A percentile compares a stretch with the other conserved stretches of the same genome.
These are phyloP conservation scores for Pseudogymnoascus sp. DNA, from an alignment of 2,329 filamentous ascomycete species.

Conservation along the genomic window DNA sequence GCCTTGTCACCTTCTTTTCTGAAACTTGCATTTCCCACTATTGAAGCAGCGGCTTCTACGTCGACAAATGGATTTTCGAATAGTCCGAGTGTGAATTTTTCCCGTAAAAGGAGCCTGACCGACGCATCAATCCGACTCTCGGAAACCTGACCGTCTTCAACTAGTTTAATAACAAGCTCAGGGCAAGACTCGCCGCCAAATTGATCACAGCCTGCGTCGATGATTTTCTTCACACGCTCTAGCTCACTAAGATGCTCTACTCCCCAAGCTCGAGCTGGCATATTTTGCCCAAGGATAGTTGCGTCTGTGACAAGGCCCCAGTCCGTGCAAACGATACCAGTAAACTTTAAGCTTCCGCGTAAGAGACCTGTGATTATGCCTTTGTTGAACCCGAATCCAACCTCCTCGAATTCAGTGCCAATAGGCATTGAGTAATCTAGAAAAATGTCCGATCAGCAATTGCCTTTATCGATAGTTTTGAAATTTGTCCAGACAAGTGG, in stretches of 20 bases:
- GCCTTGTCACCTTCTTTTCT: constrained; percentile 30
- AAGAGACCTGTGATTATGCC: constrained; percentile 42
- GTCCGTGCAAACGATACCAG: constrained; percentile 44
- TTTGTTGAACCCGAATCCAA: constrained; percentile 45
- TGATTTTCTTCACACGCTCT: constrained; percentile 34
- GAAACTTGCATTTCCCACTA: constrained; percentile 28
- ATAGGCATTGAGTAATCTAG: constrained; percentile 39
- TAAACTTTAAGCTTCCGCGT: constrained; percentile 39
- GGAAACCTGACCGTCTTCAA: too few species aligned
- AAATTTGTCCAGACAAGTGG: too few species aligned
- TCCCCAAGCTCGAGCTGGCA: constrained; percentile 44
- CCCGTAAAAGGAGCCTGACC: too few species aligned
- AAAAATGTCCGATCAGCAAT: too few species aligned
- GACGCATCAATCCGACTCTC: too few species aligned
- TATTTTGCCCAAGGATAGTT: constrained; percentile 34
- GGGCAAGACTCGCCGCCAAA: constrained; percentile 42
- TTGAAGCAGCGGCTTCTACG: too few species aligned
- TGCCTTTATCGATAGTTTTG: too few species aligned
- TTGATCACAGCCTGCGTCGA: constrained; percentile 45
- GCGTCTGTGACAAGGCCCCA: constrained; percentile 45
- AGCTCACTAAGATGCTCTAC: constrained; percentile 37
- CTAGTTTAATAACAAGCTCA: constrained; percentile 35
- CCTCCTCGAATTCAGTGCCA: constrained; percentile 37
- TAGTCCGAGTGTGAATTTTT: too few species aligned
- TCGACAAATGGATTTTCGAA: too few species aligned